phyloP scores from a whole-genome alignment of 176 grass and related monocot genomes.

The Thinopyrum elongatum region DNA sequence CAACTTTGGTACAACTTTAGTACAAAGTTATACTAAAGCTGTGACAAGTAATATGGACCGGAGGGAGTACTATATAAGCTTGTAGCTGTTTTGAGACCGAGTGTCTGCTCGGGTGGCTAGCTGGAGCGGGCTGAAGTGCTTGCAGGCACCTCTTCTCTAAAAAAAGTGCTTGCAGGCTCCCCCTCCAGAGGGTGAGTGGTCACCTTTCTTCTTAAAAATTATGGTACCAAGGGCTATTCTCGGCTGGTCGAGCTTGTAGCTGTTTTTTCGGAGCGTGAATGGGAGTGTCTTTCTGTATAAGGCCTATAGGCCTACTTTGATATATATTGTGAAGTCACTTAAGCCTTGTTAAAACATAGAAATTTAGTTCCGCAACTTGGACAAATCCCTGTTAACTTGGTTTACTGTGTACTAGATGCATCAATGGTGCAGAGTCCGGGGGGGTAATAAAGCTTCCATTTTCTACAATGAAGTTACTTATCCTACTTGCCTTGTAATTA shows the following conservation, averaged over 20 bases:
- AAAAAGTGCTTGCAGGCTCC: no score
- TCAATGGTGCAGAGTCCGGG: not conserved
- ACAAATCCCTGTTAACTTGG: slow-evolving; percentile 1
- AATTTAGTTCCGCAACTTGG: not conserved
- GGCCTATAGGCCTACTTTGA: not conserved
- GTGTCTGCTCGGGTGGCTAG: not conserved
- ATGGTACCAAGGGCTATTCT: no score
- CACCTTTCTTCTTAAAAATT: no score
- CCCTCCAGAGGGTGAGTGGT: not conserved
- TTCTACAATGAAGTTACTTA: not conserved
- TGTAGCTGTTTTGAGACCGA: not conserved
- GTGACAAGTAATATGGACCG: no score
- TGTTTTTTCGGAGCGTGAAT: not conserved
- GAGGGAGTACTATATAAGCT: not conserved
- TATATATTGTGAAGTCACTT: not conserved
- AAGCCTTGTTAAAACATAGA: not conserved
- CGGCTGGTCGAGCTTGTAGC: no score
- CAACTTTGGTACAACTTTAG: no score
- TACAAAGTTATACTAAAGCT: no score
- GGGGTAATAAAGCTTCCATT: not conserved
- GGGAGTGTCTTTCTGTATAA: not conserved
- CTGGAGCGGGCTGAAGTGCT: not conserved
- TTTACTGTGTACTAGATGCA: not conserved
- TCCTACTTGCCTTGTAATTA: slow-evolving; percentile 4
- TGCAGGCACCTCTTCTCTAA: no score